Base-by-base conservation (phyloP, 148 eudicot species). In the Amaranthus palmeri region DNA sequence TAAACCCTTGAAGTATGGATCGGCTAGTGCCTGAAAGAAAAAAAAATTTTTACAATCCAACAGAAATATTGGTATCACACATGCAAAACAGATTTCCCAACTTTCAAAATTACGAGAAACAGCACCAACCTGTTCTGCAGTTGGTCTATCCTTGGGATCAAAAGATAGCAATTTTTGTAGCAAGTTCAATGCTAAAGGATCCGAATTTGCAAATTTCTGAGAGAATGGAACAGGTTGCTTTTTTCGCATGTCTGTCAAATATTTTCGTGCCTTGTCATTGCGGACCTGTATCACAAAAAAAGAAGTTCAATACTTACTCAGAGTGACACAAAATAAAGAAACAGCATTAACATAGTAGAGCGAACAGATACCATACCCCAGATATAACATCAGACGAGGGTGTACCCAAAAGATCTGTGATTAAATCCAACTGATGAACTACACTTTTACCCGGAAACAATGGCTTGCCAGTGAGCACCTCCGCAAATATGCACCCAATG, bases 381-480 rank as follows among this genome's bases (percentile, higher is more conserved):
- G 86, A 74, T 77, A 93, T 86, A 59, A 91, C 90, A 61, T 93
- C 97, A 13, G 73, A 67, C 52, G 92, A 77, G 40, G 98, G 98
- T 74, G 97, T 86, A 51, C 98, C 98, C 64, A 93, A 89, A 79
- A 93, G 91, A 85, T 93, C 91, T 14, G 97, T 93, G 61, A 93
- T 93, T 74, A 91, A 74, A 73, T 93, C 96, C 72, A 93, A 82
- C 81, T 93, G 98, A 82, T 91, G 98, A 57, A 88, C 97, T n/a
- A 91, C 97, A 74, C 96, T 91, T 89, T 89, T 93, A 69, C 97
- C 96, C 49, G 97, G 98, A 76, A 93, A 93, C 67, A 93, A 77
- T 68, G 97, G 98, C 79, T 85, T 87, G 55, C 98, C 97, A 0
- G 86, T 85, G 73, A 93, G 74, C 14, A 93, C 95, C 82, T 91